phyloP scores from a whole-genome alignment of 139 green algal genomes.

The Coelastrella sp. region DNA sequence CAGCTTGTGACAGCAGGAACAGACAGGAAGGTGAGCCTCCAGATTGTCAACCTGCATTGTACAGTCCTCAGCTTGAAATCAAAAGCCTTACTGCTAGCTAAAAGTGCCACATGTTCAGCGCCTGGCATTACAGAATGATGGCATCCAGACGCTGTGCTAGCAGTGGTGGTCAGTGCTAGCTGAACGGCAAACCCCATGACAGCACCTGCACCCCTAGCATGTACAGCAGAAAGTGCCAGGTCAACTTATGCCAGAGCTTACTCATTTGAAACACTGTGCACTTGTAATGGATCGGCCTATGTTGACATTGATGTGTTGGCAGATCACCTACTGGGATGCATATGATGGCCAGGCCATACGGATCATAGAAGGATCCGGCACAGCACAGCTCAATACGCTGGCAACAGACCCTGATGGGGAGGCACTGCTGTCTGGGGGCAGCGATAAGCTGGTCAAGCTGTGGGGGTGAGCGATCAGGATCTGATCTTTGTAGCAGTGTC shows the following conservation, averaged over 20 bases:
- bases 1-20: constrained; percentile 82
- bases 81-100: background rate
- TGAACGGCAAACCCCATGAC: no score
- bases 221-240: no score
- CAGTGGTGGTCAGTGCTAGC: no score
- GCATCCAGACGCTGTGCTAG: no score
- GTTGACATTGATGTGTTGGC: background rate
- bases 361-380: constrained; percentile 81
- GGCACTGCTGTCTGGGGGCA: constrained; percentile 75
- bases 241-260: no score
- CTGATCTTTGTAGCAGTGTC: no score
- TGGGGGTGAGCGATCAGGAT: constrained; percentile 58
- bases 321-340: constrained; percentile 92
- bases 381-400: constrained; percentile 75
- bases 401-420: constrained; percentile 76
- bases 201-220: no score
- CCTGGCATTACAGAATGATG: no score
- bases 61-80: background rate
- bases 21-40: constrained; percentile 78
- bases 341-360: constrained; percentile 89
- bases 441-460: constrained; percentile 86
- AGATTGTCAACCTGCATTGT: background rate
- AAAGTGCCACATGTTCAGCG: background rate
- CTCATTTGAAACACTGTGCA: no score
- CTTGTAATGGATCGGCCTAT: no score